Conservation (phyloP, 768 basidiomycete species). For the Wakefieldia striispora region DNA sequence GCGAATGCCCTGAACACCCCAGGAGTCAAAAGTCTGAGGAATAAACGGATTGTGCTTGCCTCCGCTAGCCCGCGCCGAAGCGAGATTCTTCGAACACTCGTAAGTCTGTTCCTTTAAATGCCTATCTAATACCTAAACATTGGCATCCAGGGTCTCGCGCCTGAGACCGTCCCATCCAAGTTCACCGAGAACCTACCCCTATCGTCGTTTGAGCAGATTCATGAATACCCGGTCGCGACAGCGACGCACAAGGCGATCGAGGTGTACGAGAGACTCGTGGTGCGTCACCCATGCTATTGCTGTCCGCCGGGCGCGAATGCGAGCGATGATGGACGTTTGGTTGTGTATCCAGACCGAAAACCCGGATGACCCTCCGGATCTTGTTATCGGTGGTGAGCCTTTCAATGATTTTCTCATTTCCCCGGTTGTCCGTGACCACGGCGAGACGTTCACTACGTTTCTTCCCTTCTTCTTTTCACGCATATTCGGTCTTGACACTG, state of each 20-base stretch:
- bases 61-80: constrained; percentile 83
- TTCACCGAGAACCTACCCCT: constrained; percentile 80
- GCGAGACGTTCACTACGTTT: too few relatives aligned
- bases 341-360: constrained; percentile 38
- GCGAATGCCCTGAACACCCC: constrained; percentile 63
- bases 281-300: constrained; percentile 33
- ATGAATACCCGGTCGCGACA: constrained; percentile 75
- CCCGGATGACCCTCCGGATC: constrained; percentile 70
- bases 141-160: constrained; percentile 48
- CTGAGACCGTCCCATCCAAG: constrained; percentile 70
- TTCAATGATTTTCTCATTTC: background rate
- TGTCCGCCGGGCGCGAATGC: background rate
- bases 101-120: constrained; percentile 35
- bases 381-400: constrained; percentile 69
- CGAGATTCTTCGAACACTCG: constrained; percentile 77
- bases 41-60: constrained; percentile 80
- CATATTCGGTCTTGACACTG: too few relatives aligned
- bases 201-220: constrained; percentile 63
- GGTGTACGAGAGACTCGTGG: constrained; percentile 82
- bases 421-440: background rate
- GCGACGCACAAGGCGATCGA: constrained; percentile 80
- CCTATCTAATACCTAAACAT: too few relatives aligned
- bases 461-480: too few relatives aligned
- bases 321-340: background rate
- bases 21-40: constrained; percentile 60